Base-by-base conservation (phyloP, 768 basidiomycete species). In the Hericium rajendrae region DNA sequence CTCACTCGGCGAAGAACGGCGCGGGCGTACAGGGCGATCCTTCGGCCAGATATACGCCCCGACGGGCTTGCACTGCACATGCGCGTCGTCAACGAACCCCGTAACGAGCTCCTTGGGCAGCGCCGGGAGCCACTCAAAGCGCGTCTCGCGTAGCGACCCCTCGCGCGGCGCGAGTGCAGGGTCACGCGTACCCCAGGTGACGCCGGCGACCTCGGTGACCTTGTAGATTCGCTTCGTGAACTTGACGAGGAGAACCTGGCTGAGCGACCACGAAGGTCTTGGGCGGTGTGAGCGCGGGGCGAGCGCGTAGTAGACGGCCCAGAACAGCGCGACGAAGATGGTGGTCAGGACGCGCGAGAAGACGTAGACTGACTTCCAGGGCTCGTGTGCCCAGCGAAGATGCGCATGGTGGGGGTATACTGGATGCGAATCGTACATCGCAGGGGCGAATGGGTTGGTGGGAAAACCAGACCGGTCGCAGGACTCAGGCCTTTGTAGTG, bases 121-220 rank as follows among this genome's bases (percentile, higher is more conserved):
- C 2, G 76, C 74, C 5, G 72, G 71, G 0, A 73, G 73, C 80
- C 79, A 81, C 54, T 73, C 71, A 54, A 80, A 80, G 11, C 73
- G 67, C 0, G 78, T 80, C 58, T 78, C 73, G 57, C 70, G 74
- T 55, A 80, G 68, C 15, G 66, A 67, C 2, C 54, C 32, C 26
- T 60, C 60, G 10, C 65, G 59, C 48, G 76, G 75, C 18, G 69
- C 73, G 16, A 60, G 52, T 24, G 74, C 70, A 0, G 79, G 78
- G 51, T 78, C 70, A 8, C 28, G 15, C 77, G 78, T 79, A 41
- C 73, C 74, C 75, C 77, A 80, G 10, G 78, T 80, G n/a, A 81
- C 79, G 24, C 80, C 80, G 39, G 80, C 80, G 16, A 79, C 75
- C 62, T 81, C 79, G 16, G 78, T 78, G 54, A 81, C 75, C 61